phyloP scores from a whole-genome alignment of 257 asterid species.

The Solanum megistacrolobum region DNA sequence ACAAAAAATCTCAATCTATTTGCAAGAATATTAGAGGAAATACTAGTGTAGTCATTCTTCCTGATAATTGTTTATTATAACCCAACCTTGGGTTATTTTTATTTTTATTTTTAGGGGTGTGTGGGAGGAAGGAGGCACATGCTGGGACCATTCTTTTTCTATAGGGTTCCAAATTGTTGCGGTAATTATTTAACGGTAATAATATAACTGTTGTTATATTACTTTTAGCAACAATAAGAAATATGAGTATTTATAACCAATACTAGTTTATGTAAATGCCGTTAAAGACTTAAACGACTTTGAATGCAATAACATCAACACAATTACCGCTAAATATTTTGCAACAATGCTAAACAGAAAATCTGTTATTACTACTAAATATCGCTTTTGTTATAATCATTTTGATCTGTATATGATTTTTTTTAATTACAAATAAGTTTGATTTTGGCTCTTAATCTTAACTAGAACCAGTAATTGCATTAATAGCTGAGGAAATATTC shows the following conservation, averaged over 20 bases:
- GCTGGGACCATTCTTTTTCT: background rate
- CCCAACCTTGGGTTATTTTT: background rate
- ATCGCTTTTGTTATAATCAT: too few species aligned
- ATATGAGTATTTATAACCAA: background rate
- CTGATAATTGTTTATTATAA: slow-evolving; percentile 29
- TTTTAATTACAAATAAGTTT: too few species aligned
- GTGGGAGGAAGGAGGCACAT: background rate
- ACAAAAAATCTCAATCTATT: slow-evolving; percentile 23
- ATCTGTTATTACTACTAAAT: too few species aligned
- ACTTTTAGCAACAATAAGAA: too few species aligned
- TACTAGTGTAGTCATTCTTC: slow-evolving; percentile 25
- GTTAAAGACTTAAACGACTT: background rate
- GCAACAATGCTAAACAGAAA: too few species aligned
- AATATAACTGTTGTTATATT: background rate
- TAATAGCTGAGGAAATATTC: too few species aligned
- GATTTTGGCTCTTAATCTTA: too few species aligned
- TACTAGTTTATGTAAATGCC: too few species aligned
- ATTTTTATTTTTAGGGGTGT: background rate
- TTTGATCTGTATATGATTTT: too few species aligned
- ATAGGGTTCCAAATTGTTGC: background rate
- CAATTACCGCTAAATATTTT: too few species aligned
- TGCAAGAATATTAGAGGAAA: slow-evolving; percentile 46
- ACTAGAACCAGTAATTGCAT: too few species aligned
- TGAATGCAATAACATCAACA: too few species aligned
- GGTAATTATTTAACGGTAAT: background rate